A percentile compares a stretch with the other conserved stretches of the same genome.
phyloP scores from a whole-genome alignment of 2,329 filamentous ascomycete species.

The Camptophora hylomeconis region DNA sequence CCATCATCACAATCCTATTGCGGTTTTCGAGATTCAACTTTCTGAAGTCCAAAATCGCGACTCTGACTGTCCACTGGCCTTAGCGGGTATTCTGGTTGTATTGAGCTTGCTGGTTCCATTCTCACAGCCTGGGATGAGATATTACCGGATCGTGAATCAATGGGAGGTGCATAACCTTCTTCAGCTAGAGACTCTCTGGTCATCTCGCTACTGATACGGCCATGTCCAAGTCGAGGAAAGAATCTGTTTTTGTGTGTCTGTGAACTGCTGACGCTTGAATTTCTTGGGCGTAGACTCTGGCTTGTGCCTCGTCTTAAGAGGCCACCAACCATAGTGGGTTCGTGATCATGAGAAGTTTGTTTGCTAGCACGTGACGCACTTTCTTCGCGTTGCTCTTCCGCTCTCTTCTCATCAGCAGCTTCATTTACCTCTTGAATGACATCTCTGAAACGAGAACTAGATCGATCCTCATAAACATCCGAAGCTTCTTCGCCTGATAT shows the following conservation, averaged over 20 bases:
- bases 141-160: slow-evolving; percentile 14
- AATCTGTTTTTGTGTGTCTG: slow-evolving; percentile 47
- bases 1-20: too few species aligned
- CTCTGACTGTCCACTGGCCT: too few species aligned
- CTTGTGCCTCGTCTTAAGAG: slow-evolving; percentile 15
- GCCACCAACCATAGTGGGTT: slow-evolving; percentile 13
- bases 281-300: slow-evolving; percentile 20
- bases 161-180: slow-evolving; percentile 11
- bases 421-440: slow-evolving; percentile 27
- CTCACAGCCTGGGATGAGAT: slow-evolving; percentile 13
- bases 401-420: slow-evolving; percentile 19
- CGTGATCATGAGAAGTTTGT: slow-evolving; percentile 13
- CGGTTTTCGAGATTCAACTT: too few species aligned
- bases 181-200: slow-evolving; percentile 13
- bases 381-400: slow-evolving; percentile 1
- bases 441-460: slow-evolving; percentile 22
- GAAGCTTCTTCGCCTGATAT: slow-evolving; percentile 46
- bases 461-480: slow-evolving; percentile 50
- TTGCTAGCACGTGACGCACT: not conserved
- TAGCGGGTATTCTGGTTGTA: slow-evolving; percentile 3
- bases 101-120: slow-evolving; percentile 7
- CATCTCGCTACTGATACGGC: slow-evolving; percentile 8
- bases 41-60: too few species aligned
- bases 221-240: slow-evolving; percentile 37
- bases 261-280: slow-evolving; percentile 16